These are phyloP conservation scores for Penicillium lividum DNA, from an alignment of 495 filamentous ascomycete species.

Conservation along the genomic window DNA sequence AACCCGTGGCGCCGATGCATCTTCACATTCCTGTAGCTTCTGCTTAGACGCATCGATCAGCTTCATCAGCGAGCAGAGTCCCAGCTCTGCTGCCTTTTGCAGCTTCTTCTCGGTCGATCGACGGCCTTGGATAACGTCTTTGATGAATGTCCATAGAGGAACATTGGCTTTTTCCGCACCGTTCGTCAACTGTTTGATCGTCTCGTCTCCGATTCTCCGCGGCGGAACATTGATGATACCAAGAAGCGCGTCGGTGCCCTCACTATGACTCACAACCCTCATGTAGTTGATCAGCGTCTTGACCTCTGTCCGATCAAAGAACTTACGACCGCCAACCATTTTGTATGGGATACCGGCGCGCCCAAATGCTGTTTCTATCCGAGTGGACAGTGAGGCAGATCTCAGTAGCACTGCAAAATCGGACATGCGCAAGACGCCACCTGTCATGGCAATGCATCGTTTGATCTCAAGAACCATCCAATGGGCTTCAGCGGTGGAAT, in stretches of 20 bases:
- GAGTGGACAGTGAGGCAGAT: constrained; percentile 78
- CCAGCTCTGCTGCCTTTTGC: constrained; percentile 65
- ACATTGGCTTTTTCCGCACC: constrained; percentile 65
- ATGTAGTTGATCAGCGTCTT: constrained; percentile 89
- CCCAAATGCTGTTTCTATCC: constrained; percentile 81
- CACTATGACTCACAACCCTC: constrained; percentile 78
- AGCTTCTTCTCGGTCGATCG: constrained; percentile 67
- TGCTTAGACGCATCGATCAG: constrained; percentile 61
- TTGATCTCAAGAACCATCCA: constrained; percentile 91
- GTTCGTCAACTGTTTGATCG: constrained; percentile 72
- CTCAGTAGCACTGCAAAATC: constrained; percentile 88
- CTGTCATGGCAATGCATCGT: constrained; percentile 69
- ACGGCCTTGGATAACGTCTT: constrained; percentile 69
- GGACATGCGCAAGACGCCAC: constrained; percentile 65
- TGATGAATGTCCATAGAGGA: constrained; percentile 73
- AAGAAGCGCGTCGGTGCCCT: constrained; percentile 84
- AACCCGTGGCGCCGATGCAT: constrained; percentile 59
- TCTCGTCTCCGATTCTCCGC: constrained; percentile 79
- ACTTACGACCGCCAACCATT: constrained; percentile 90
- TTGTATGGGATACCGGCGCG: constrained; percentile 86
- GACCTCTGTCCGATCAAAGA: constrained; percentile 92
- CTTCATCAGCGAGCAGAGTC: constrained; percentile 58
- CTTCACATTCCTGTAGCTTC: constrained; percentile 54
- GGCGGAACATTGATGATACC: constrained; percentile 85
- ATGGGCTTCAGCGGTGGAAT: constrained; percentile 70